Base-by-base conservation (phyloP, 805 yeast genomes). In the Teunomyces barrocoloradensis region DNA sequence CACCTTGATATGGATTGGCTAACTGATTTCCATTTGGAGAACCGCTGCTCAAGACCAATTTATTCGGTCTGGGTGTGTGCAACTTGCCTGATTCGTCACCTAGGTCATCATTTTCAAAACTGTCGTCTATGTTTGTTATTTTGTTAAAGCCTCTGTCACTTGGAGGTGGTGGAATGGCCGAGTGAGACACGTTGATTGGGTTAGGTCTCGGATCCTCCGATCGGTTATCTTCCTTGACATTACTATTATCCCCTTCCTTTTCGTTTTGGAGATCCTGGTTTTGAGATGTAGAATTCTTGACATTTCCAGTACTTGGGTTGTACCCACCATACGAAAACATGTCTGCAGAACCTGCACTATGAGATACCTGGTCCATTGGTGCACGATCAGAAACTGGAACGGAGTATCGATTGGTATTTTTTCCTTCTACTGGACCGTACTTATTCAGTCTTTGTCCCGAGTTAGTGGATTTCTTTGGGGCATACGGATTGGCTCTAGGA, bases 401-500 rank as follows among this genome's bases (percentile, higher is more conserved):
- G n/a, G 34, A 12, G 11, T 40, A 37, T 43, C 34, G 46, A 23
- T 25, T 34, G 7, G 45, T 13, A 10, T 46, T 29, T 3, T 48
- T 39, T 11, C 48, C 53, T 6, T 57, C 29, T 1, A 61, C 49
- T 10, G 69, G 68, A 6, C 66, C 69, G 49, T 66, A 66, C 37
- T 53, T 68, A 47, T 46, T 60, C 30, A 51, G 55, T 28, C 56
- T 51, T 13, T 41, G 38, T n/a, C 50, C 44, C 49, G 42, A 55
- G 6, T 50, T 32, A 13, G 50, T 36, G 40, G 50, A 35, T 2
- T 53, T 34, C 6, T 58, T 61, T 18, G 75, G 75, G 6, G 75
- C 75, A 50, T 71, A 71, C 4, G 75, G 75, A 45, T 71, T 71
- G 11, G 46, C 49, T 36, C 51, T 50, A 1, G 50, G 30, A n/a